Evolutionary conservation across 352 stramenopile genomes (phyloP).

Genomic region (Phytophthora litchii): DNA sequence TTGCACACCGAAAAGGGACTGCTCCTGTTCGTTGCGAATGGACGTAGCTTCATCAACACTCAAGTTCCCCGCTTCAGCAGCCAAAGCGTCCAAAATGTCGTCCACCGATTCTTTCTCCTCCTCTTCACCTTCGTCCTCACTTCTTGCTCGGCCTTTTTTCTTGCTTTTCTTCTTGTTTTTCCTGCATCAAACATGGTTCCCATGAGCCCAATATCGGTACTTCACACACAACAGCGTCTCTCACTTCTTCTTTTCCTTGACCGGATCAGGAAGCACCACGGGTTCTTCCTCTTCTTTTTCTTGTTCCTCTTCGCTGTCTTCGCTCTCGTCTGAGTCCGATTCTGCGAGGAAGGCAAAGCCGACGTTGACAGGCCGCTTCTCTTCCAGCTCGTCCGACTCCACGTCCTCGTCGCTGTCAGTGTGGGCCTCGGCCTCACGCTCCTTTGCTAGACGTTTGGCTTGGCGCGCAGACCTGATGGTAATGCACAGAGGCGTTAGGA

Average conservation of each 20-base stretch:
- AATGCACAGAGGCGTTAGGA: constrained; percentile 15
- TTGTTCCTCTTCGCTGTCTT: constrained; percentile 36
- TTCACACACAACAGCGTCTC: background rate
- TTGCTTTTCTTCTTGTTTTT: constrained; percentile 41
- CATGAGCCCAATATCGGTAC: background rate
- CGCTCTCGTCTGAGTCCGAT: constrained; percentile 59
- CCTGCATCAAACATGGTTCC: constrained; percentile 11
- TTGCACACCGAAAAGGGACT: constrained; percentile 70
- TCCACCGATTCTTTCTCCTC: constrained; percentile 55
- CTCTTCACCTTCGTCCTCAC: constrained; percentile 22
- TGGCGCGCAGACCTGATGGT: constrained; percentile 77
- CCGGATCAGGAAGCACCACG: constrained; percentile 7
- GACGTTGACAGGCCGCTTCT: constrained; percentile 56
- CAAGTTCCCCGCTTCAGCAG: constrained; percentile 46
- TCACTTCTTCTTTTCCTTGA: constrained; percentile 44
- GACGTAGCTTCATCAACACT: constrained; percentile 42
- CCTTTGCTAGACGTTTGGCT: constrained; percentile 66
- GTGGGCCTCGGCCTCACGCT: constrained; percentile 24
- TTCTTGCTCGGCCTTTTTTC: constrained; percentile 27
- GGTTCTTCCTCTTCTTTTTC: constrained; percentile 15
- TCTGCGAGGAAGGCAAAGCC: constrained; percentile 79
- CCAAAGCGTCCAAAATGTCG: constrained; percentile 69
- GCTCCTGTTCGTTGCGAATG: constrained; percentile 48
- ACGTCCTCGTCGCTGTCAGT: constrained; percentile 36
- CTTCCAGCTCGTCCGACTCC: constrained; percentile 39